Conservation (phyloP, 257 asterid species). For the Parsonsia alboflavescens region DNA sequence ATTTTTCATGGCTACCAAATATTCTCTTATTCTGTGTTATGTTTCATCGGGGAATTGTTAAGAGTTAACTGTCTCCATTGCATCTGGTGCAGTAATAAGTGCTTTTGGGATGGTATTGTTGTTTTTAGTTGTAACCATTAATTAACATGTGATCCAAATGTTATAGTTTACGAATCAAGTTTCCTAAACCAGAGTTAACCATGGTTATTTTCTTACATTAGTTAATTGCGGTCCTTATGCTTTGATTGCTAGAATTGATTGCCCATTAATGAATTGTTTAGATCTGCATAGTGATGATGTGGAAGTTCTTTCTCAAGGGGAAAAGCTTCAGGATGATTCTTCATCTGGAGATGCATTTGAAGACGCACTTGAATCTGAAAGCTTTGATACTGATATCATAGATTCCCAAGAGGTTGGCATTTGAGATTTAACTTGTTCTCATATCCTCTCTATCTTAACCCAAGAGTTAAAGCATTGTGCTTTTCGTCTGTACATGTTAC, state of each 20-base stretch:
- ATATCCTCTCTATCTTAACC: background rate
- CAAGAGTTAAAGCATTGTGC: background rate
- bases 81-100: background rate
- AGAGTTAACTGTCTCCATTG: background rate
- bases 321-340: conserved; percentile 42
- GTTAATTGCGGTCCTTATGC: background rate
- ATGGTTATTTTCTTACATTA: background rate
- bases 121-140: background rate
- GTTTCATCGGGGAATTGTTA: background rate
- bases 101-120: background rate
- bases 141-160: background rate
- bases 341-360: conserved; percentile 18
- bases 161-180: background rate
- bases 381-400: conserved; percentile 22
- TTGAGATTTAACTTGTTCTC: conserved; percentile 8
- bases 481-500: background rate
- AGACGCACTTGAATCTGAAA: conserved; percentile 17
- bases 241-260: background rate
- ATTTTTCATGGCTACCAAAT: background rate
- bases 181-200: background rate
- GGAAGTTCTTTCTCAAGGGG: conserved; percentile 38
- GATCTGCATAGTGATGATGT: conserved; percentile 35
- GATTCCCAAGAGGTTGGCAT: conserved; percentile 58
- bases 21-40: background rate
- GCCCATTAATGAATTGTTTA: conserved; percentile 23